Evolutionary conservation across 2,329 filamentous ascomycete genomes (phyloP).

Genomic region (Cordyceps militaris): DNA sequence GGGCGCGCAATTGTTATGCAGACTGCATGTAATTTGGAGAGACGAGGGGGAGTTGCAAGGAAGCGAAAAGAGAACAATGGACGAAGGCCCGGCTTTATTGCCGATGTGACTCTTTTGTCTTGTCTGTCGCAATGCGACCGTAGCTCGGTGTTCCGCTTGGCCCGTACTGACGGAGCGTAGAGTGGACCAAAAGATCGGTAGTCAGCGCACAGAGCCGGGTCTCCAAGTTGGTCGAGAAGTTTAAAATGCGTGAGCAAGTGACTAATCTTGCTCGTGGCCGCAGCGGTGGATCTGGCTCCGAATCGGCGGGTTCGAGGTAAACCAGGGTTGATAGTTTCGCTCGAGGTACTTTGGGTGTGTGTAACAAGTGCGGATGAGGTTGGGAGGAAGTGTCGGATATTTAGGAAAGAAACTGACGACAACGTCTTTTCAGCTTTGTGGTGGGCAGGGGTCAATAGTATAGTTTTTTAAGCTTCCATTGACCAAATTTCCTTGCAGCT

Average conservation of each 20-base stretch:
- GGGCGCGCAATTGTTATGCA: neutral
- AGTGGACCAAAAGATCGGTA: conserved; percentile 11
- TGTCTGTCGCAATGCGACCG: conserved; percentile 3
- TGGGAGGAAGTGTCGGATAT: neutral
- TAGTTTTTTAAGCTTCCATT: conserved; percentile 6
- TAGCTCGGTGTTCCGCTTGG: conserved; percentile 11
- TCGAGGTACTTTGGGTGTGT: neutral
- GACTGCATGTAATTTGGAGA: neutral
- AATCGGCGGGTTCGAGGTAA: conserved; percentile 8
- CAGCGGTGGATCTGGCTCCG: conserved; percentile 11
- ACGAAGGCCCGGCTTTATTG: conserved; percentile 6
- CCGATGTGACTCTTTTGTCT: conserved; percentile 8
- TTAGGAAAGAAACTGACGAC: neutral
- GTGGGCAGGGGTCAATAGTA: conserved; percentile 6
- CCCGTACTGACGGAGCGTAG: conserved; percentile 2
- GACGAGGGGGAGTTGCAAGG: neutral
- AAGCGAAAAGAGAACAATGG: neutral
- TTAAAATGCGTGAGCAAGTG: conserved; percentile 11
- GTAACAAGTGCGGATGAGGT: neutral
- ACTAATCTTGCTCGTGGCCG: conserved; percentile 10
- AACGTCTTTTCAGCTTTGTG: neutral
- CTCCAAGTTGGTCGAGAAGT: conserved; percentile 5
- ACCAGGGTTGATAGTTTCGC: neutral
- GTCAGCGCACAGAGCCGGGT: conserved; percentile 7
- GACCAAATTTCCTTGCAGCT: conserved; percentile 7